A percentile compares a stretch with the other conserved stretches of the same genome.
Conservation (phyloP, 805 yeast species). For the Wickerhamia fluorescens region DNA sequence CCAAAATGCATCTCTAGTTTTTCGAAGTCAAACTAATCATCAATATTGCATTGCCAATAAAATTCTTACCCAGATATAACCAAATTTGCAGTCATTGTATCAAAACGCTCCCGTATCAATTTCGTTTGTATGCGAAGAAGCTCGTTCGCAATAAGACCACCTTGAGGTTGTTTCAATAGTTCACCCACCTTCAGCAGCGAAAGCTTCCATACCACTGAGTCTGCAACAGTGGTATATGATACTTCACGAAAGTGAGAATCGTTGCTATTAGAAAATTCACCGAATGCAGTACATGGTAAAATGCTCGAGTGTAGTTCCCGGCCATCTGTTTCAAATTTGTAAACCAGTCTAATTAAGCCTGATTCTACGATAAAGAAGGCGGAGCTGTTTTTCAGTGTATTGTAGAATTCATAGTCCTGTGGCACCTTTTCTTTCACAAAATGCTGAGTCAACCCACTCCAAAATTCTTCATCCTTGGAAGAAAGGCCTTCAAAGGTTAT, state of each 20-base stretch:
- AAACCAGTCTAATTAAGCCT: conserved; percentile 32
- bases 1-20: too few species aligned
- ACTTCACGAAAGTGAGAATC: conserved; percentile 37
- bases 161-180: conserved; percentile 37
- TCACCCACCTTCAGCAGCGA: conserved; percentile 38
- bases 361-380: conserved; percentile 51
- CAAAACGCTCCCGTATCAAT: conserved; percentile 64
- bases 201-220: conserved; percentile 64
- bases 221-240: conserved; percentile 49
- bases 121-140: conserved; percentile 53
- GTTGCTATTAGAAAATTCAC: conserved; percentile 40
- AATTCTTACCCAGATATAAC: conserved; percentile 50
- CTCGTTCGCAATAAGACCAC: conserved; percentile 55
- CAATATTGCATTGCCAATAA: background rate
- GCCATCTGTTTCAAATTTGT: conserved; percentile 32
- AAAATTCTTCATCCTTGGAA: conserved; percentile 41
- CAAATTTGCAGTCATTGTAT: conserved; percentile 68
- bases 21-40: too few species aligned
- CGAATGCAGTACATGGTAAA: conserved; percentile 70
- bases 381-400: conserved; percentile 39
- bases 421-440: conserved; percentile 43
- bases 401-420: conserved; percentile 40
- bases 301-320: conserved; percentile 37
- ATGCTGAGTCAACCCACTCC: conserved; percentile 56
- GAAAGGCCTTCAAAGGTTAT: conserved; percentile 60